Evolutionary conservation across 176 grass and related monocot species (phyloP).

Genomic region (Carex pumila): DNA sequence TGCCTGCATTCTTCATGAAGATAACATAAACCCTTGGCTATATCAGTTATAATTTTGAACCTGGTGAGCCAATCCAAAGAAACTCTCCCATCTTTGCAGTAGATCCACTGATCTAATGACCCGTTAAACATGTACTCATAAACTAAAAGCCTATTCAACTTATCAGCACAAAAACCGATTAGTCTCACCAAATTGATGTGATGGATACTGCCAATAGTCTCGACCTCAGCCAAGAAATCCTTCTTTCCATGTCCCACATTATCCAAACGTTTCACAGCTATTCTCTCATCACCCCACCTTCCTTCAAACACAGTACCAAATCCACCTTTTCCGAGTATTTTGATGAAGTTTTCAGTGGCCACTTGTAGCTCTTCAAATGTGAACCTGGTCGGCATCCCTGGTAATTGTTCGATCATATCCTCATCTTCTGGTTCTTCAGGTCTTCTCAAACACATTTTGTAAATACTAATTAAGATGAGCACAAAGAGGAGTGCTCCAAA

Average conservation of each 20-base stretch:
- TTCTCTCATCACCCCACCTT: neutral
- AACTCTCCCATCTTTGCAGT: neutral
- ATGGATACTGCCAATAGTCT: constrained; percentile 50
- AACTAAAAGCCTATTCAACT: constrained; percentile 33
- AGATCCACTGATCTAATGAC: constrained; percentile 58
- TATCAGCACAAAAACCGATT: constrained; percentile 47
- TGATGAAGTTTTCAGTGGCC: constrained; percentile 22
- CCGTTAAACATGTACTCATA: constrained; percentile 46
- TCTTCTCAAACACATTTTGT: neutral
- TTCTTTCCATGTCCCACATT: constrained; percentile 29
- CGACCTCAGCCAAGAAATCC: constrained; percentile 51
- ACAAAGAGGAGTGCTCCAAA: neutral
- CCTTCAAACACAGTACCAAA: constrained; percentile 40
- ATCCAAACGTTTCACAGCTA: constrained; percentile 47
- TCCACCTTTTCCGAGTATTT: constrained; percentile 38
- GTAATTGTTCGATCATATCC: constrained; percentile 14
- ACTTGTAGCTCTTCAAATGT: constrained; percentile 17
- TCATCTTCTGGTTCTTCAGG: neutral
- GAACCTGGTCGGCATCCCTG: constrained; percentile 31
- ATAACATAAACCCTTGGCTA: constrained; percentile 52
- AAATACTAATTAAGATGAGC: neutral
- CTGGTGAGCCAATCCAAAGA: constrained; percentile 36
- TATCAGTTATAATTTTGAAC: constrained; percentile 19
- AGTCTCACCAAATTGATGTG: constrained; percentile 51
- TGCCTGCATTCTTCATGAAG: constrained; percentile 55